These are phyloP conservation scores for Melampsora abietis-canadensis DNA, from an alignment of 1,284 basidiomycete species.

Conservation along the genomic window DNA sequence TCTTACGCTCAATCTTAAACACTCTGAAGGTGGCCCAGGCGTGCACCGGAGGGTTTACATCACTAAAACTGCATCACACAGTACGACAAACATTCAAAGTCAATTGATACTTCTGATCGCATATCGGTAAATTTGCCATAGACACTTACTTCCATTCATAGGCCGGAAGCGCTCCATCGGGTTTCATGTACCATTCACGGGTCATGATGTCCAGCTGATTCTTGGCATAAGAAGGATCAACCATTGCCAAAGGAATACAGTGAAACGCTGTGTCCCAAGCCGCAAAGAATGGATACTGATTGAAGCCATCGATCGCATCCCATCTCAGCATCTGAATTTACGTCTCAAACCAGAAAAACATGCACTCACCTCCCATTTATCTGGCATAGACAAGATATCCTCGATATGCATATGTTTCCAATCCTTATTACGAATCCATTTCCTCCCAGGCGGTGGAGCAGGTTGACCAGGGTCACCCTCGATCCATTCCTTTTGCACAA, in stretches of 20 bases:
- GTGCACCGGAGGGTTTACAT: slow-evolving; percentile 55
- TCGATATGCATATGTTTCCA: slow-evolving; percentile 94
- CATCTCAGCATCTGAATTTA: slow-evolving; percentile 1
- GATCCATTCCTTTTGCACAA: slow-evolving; percentile 93
- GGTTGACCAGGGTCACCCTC: slow-evolving; percentile 92
- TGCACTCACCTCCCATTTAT: slow-evolving; percentile 98
- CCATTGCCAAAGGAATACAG: slow-evolving; percentile 90
- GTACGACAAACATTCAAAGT: slow-evolving; percentile 48
- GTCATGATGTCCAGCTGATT: slow-evolving; percentile 94
- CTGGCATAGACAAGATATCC: slow-evolving; percentile 96
- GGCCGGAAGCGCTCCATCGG: slow-evolving; percentile 93
- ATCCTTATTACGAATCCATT: slow-evolving; percentile 80
- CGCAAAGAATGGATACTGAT: slow-evolving; percentile 49
- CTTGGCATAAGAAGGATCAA: slow-evolving; percentile 92
- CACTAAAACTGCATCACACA: slow-evolving; percentile 48
- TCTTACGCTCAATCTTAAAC: slow-evolving; percentile 96
- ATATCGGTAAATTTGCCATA: not conserved
- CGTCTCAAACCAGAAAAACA: slow-evolving; percentile 51
- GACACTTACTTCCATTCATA: slow-evolving; percentile 95
- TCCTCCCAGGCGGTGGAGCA: slow-evolving; percentile 83
- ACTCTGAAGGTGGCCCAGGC: slow-evolving; percentile 85
- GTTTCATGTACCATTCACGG: slow-evolving; percentile 96
- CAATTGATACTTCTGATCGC: not conserved
- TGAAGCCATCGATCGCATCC: slow-evolving; percentile 19
- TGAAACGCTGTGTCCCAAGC: slow-evolving; percentile 94